Conservation (phyloP, 202 grass and related monocot genomes). For the Setaria italica region DNA sequence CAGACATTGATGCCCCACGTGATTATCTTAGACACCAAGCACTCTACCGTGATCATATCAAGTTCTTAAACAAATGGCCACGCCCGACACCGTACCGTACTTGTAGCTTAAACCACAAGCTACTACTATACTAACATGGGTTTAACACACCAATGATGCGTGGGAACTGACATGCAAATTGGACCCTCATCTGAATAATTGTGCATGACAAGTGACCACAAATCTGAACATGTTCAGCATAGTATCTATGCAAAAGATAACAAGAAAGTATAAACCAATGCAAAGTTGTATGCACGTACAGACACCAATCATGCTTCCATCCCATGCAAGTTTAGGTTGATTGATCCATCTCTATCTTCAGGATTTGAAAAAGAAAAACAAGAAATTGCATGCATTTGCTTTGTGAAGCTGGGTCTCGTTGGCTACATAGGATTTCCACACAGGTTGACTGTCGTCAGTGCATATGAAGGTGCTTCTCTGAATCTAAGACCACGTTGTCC, state of each 20-base stretch:
- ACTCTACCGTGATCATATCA: conserved; percentile 41
- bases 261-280: neutral
- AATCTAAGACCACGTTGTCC: neutral
- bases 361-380: neutral
- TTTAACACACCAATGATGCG: neutral
- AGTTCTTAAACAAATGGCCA: conserved; percentile 40
- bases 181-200: conserved; percentile 22
- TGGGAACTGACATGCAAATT: neutral
- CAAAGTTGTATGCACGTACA: conserved; percentile 30
- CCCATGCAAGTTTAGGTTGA: conserved; percentile 21
- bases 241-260: conserved; percentile 12
- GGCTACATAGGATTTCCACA: no score
- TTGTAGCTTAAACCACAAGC: conserved; percentile 54
- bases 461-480: neutral
- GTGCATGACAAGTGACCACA: neutral
- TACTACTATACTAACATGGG: conserved; percentile 32
- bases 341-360: conserved; percentile 23
- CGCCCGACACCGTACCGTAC: conserved; percentile 30
- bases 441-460: neutral
- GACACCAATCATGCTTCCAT: conserved; percentile 50
- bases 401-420: no score
- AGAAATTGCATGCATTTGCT: neutral
- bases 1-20: conserved; percentile 31
- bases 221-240: neutral
- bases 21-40: conserved; percentile 49